Percentiles rank a stretch among this genome's conserved stretches.
phyloP scores from a whole-genome alignment of 805 yeast species.

The Hanseniaspora vineae region DNA sequence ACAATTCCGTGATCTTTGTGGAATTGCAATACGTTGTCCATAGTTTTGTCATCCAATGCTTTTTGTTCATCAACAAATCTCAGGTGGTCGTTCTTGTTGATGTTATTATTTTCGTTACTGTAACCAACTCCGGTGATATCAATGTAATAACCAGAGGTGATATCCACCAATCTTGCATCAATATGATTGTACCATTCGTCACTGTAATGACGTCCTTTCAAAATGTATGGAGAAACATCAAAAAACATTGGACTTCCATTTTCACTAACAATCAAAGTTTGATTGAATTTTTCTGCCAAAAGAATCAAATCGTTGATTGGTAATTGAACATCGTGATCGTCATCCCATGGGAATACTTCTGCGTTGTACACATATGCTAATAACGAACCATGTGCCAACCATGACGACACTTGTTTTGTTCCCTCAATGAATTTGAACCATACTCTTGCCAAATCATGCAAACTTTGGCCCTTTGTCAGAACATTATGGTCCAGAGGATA shows the following conservation, averaged over 20 bases:
- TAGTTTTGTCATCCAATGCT: neutral
- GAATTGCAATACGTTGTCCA: neutral
- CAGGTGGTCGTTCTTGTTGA: neutral
- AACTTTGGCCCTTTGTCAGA: conserved; percentile 10
- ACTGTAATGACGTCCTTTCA: conserved; percentile 3
- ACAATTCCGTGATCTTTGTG: neutral
- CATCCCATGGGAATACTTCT: conserved; percentile 46
- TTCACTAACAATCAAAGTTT: conserved; percentile 29
- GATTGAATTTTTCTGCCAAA: conserved; percentile 36
- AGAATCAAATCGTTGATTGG: conserved; percentile 32
- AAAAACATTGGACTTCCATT: conserved; percentile 21
- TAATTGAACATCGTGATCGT: conserved; percentile 50
- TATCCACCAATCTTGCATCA: conserved; percentile 52
- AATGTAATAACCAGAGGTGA: conserved; percentile 46
- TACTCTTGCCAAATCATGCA: conserved; percentile 38
- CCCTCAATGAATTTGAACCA: conserved; percentile 40
- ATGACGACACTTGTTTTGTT: conserved; percentile 31
- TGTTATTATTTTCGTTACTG: neutral
- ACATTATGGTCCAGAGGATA: conserved; percentile 10
- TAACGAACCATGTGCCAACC: conserved; percentile 55
- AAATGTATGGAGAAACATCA: neutral
- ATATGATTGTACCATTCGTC: conserved; percentile 29
- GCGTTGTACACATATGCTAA: conserved; percentile 55
- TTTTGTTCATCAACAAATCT: neutral
- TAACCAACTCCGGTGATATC: conserved; percentile 43